A percentile compares a stretch with the other conserved stretches of the same genome.
phyloP scores from a whole-genome alignment of 257 asterid genomes.

The Echites panduratus region DNA sequence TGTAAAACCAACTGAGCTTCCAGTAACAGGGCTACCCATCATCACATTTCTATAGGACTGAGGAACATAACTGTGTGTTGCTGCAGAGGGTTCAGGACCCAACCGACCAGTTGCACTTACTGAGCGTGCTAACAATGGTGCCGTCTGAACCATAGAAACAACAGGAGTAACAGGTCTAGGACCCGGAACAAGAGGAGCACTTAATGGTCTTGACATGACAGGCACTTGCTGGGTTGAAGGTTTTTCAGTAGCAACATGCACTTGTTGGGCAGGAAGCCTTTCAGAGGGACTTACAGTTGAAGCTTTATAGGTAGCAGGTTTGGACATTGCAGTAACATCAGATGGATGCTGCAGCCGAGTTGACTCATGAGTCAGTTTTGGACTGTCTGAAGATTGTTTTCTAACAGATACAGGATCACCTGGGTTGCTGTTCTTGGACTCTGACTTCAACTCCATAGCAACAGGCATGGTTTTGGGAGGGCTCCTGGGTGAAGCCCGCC shows the following conservation, averaged over 20 bases:
- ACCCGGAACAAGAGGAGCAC: constrained; percentile 66
- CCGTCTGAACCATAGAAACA: constrained; percentile 47
- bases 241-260: constrained; percentile 34
- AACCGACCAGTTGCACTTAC: constrained; percentile 72
- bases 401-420: constrained; percentile 27
- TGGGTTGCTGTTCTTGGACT: constrained; percentile 26
- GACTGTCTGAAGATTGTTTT: constrained; percentile 38
- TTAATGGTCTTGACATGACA: constrained; percentile 68
- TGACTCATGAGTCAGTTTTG: constrained; percentile 36
- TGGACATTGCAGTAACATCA: constrained; percentile 31
- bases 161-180: constrained; percentile 46
- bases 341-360: constrained; percentile 22
- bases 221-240: constrained; percentile 34
- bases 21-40: constrained; percentile 47
- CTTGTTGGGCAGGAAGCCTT: constrained; percentile 33
- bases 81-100: constrained; percentile 54
- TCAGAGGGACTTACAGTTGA: constrained; percentile 30
- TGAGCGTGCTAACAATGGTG: constrained; percentile 62
- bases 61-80: constrained; percentile 49
- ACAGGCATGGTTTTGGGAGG: constrained; percentile 35
- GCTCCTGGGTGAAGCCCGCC: constrained; percentile 43
- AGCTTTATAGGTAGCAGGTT: constrained; percentile 32
- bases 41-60: constrained; percentile 86
- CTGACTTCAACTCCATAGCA: constrained; percentile 27
- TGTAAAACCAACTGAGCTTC: constrained; percentile 38